Conservation (phyloP, 2,329 filamentous ascomycete genomes). For the Xylaria sp. region DNA sequence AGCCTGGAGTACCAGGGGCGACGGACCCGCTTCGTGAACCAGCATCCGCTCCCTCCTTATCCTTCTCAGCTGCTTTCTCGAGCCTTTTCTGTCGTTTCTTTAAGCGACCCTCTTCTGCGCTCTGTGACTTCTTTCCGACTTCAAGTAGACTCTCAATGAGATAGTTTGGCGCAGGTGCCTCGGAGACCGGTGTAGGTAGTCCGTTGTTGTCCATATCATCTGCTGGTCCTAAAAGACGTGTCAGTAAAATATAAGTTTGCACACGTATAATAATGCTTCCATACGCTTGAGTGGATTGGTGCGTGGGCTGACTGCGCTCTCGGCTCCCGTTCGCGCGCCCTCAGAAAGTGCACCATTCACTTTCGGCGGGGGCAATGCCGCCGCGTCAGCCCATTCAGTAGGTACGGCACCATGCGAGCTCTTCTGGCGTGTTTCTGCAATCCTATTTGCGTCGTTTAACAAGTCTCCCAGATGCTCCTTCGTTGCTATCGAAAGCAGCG, state of each 20-base stretch:
- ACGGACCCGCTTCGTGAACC: slow-evolving; percentile 66
- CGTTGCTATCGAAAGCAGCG: slow-evolving; percentile 82
- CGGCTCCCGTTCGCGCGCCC: slow-evolving; percentile 50
- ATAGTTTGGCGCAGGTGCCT: slow-evolving; percentile 62
- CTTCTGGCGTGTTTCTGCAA: slow-evolving; percentile 77
- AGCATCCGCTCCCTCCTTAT: slow-evolving; percentile 59
- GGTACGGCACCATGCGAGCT: slow-evolving; percentile 85
- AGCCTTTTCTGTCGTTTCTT: slow-evolving; percentile 73
- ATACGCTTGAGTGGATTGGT: slow-evolving; percentile 70
- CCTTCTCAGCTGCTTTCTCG: slow-evolving; percentile 59
- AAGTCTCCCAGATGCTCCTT: slow-evolving; percentile 82
- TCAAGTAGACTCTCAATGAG: slow-evolving; percentile 67
- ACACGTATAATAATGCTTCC: slow-evolving; percentile 45
- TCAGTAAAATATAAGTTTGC: slow-evolving; percentile 47
- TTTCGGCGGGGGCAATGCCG: slow-evolving; percentile 60
- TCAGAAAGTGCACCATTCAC: slow-evolving; percentile 40
- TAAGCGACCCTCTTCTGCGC: slow-evolving; percentile 77
- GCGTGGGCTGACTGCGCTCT: slow-evolving; percentile 63
- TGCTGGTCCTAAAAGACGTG: slow-evolving; percentile 54
- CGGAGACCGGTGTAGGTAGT: slow-evolving; percentile 60
- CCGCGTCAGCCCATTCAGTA: slow-evolving; percentile 78
- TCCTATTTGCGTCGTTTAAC: slow-evolving; percentile 78
- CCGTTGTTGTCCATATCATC: slow-evolving; percentile 53
- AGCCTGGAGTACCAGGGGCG: slow-evolving; percentile 70
- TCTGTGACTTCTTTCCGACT: slow-evolving; percentile 73